Evolutionary conservation across 495 filamentous ascomycete genomes (phyloP).

Genomic region (Aspergillus steynii): DNA sequence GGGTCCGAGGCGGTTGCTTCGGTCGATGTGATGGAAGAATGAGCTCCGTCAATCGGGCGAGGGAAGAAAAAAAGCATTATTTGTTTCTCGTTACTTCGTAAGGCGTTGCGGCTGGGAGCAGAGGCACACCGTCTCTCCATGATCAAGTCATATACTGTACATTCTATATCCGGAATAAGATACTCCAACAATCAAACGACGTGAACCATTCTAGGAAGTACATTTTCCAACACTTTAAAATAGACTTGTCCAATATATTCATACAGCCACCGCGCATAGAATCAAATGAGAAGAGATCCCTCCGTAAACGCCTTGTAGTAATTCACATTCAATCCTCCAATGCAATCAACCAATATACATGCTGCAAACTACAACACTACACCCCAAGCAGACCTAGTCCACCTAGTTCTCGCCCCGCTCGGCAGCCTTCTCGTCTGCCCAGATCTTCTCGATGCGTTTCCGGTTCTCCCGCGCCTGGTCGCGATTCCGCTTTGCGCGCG

Average conservation of each 20-base stretch:
- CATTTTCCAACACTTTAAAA: background rate
- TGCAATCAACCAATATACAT: background rate
- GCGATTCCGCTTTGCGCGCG: conserved; percentile 75
- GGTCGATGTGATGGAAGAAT: conserved; percentile 26
- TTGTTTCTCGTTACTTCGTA: conserved; percentile 25
- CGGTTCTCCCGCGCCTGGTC: conserved; percentile 68
- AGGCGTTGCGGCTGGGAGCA: conserved; percentile 38
- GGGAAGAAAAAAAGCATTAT: conserved; percentile 8
- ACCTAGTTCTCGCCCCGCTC: conserved; percentile 17
- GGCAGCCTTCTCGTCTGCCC: conserved; percentile 61
- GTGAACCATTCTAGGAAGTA: background rate
- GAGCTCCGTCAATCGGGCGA: conserved; percentile 4
- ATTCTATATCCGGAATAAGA: conserved; percentile 16
- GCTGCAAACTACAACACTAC: background rate
- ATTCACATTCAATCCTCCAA: background rate
- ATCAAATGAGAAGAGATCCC: background rate
- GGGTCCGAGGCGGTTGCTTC: conserved; percentile 12
- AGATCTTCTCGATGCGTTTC: conserved; percentile 66
- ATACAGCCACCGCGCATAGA: background rate
- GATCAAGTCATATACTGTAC: conserved; percentile 19
- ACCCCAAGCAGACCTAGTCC: background rate
- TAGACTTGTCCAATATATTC: background rate
- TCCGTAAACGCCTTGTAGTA: background rate
- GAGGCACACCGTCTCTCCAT: conserved; percentile 27
- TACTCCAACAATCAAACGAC: conserved; percentile 13